A percentile compares a stretch with the other conserved stretches of the same genome.
Evolutionary conservation across 441 rosid genomes (phyloP).

Genomic region (Erysimum cheiri): DNA sequence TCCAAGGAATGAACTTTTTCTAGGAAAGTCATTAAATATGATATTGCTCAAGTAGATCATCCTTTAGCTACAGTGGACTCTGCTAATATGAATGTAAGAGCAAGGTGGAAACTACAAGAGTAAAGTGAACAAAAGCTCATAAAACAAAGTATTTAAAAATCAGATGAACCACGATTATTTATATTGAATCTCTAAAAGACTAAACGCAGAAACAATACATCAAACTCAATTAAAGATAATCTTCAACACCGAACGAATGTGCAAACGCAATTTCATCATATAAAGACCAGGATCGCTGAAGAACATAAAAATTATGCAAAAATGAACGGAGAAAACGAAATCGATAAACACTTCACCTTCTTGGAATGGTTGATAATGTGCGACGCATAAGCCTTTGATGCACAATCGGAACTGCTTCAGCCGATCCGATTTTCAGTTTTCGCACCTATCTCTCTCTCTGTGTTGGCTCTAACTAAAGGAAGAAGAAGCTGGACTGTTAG

Average conservation of each 20-base stretch:
- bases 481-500: conserved; percentile 28
- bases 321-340: conserved; percentile 2
- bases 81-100: neutral
- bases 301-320: neutral
- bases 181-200: conserved; percentile 23
- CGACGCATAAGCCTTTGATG: conserved; percentile 64
- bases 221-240: conserved; percentile 12
- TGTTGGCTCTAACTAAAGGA: conserved; percentile 11
- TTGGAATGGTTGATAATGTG: conserved; percentile 67
- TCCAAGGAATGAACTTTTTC: neutral
- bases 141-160: neutral
- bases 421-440: conserved; percentile 24
- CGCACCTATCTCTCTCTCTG: neutral
- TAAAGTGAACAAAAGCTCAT: neutral
- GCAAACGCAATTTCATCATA: too few species aligned
- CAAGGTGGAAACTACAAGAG: neutral
- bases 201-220: neutral
- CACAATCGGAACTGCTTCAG: conserved; percentile 23
- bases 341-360: conserved; percentile 49
- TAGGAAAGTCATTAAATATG: neutral
- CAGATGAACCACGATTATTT: conserved; percentile 4
- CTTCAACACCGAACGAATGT: too few species aligned
- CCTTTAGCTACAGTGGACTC: neutral
- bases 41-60: neutral
- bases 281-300: neutral